Evolutionary conservation across 306 rosid genomes (phyloP).

Genomic region (Lablab purpureus): DNA sequence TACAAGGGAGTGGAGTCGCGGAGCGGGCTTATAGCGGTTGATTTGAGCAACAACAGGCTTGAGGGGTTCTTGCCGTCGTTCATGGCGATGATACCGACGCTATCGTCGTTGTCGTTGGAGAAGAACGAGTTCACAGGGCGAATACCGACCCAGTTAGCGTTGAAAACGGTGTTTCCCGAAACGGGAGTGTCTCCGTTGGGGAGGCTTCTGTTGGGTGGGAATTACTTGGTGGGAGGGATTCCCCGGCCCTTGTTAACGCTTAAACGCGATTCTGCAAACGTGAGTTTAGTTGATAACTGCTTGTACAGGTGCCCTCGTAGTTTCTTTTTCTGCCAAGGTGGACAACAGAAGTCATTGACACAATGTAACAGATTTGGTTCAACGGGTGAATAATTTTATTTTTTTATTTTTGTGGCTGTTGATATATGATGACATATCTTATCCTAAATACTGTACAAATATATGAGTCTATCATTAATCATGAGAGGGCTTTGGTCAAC

Average conservation of each 20-base stretch:
- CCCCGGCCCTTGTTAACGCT: conserved; percentile 66
- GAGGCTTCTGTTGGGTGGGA: conserved; percentile 76
- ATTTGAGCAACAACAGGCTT: conserved; percentile 74
- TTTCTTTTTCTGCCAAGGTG: conserved; percentile 86
- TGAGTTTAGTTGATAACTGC: conserved; percentile 71
- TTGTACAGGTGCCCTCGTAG: conserved; percentile 70
- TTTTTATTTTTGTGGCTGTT: neutral
- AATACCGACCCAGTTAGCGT: conserved; percentile 76
- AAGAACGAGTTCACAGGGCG: conserved; percentile 75
- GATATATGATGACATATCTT: neutral
- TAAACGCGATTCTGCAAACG: conserved; percentile 71
- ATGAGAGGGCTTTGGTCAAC: neutral
- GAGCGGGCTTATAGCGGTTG: conserved; percentile 73
- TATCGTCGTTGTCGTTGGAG: conserved; percentile 78
- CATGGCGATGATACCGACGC: conserved; percentile 71
- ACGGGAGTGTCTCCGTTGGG: conserved; percentile 58
- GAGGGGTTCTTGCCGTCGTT: conserved; percentile 67
- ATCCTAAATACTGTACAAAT: neutral
- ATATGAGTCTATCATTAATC: too few relatives aligned
- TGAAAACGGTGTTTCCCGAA: conserved; percentile 61
- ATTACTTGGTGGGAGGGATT: conserved; percentile 74
- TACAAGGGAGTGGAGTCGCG: neutral
- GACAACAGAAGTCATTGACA: conserved; percentile 58
- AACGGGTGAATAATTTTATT: neutral
- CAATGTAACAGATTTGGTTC: conserved; percentile 51